These are phyloP conservation scores for Tylopilus sp. DNA, from an alignment of 768 basidiomycete genomes.

Conservation along the genomic window DNA sequence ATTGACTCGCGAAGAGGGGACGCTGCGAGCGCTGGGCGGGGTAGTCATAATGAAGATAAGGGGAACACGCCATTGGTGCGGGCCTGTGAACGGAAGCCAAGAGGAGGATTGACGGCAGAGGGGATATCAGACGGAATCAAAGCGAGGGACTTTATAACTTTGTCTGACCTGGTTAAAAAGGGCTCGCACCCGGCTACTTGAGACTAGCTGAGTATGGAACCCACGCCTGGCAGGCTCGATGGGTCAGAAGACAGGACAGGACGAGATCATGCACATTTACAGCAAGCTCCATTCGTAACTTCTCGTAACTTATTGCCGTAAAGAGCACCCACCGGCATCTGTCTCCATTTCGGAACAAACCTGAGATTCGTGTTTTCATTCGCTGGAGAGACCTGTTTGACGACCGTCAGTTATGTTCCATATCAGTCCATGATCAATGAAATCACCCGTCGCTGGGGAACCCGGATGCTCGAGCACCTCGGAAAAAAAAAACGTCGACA, in stretches of 20 bases:
- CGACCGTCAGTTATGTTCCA: constrained; percentile 4
- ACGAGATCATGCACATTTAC: constrained; percentile 27
- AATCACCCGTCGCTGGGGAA: constrained; percentile 19
- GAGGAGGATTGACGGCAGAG: constrained; percentile 22
- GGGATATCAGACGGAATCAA: constrained; percentile 1
- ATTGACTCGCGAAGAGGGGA: neutral
- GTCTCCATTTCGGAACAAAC: constrained; percentile 26
- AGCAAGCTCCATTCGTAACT: constrained; percentile 27
- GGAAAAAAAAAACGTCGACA: neutral
- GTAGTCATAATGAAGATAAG: neutral
- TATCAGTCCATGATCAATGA: constrained; percentile 28
- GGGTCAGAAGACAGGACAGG: constrained; percentile 28
- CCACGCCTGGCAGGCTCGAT: constrained; percentile 31
- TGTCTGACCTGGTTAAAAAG: constrained; percentile 22
- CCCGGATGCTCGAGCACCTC: neutral
- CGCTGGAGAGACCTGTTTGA: constrained; percentile 1
- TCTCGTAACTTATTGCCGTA: constrained; percentile 29
- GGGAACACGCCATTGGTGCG: constrained; percentile 13
- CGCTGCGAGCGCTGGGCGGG: neutral
- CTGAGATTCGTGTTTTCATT: constrained; percentile 22
- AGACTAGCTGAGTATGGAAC: constrained; percentile 27
- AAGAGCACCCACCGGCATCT: constrained; percentile 23
- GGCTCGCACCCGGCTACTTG: constrained; percentile 21
- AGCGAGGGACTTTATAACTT: constrained; percentile 31
- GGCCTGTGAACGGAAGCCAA: constrained; percentile 7